Evolutionary conservation across 768 basidiomycete genomes (phyloP), one percentile per base, ranked within the genome.

Genomic region (Suillus plorans): DNA sequence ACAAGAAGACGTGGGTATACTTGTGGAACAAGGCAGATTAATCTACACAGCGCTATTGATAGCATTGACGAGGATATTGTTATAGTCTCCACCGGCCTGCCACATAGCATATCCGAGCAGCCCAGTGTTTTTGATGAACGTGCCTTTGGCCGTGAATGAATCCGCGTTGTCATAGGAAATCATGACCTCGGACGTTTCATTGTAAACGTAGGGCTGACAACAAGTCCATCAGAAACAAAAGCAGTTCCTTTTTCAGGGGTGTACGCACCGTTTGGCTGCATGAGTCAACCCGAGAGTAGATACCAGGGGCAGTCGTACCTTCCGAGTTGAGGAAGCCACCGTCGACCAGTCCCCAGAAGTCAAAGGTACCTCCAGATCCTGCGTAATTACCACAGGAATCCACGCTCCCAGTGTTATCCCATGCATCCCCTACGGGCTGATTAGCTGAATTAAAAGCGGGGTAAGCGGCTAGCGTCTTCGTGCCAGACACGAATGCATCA

Each of bases 181-280:
- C 79, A 89, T 80, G 60, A 86, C 77, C 55, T 86, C 76, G 0
- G 80, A 79, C 1, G 76, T 76, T 47, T 80, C 64, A 72, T 89
- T 81, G 74, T 91, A 92, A 25, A 91, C 82, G 66, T 82, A 90
- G 0, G 90, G 88, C 91, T 93, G 70, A n/a, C 18, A 37, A 20
- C 25, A n/a, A 50, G 18, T 5, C 22, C 16, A 52, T 58, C 31
- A 0, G 16, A 73, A 41, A 68, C 42, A 60, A 13, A 55, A 57
- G 1, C 60, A 5, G 34, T 3, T 8, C 14, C 44, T 2, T 36
- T 64, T 36, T 28, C 6, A 10, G 14, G 12, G 5, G 44, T 10
- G 4, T 3, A 78, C 86, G 47, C 66, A 92, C 91, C 64, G 92
- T 94, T 76, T 91, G 84, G 66, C 85, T 89, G 78, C 91, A 93